Percentiles rank a stretch among this genome's conserved stretches.
Evolutionary conservation across 2,329 filamentous ascomycete species (phyloP).

Genomic region (Truncatella angustata): DNA sequence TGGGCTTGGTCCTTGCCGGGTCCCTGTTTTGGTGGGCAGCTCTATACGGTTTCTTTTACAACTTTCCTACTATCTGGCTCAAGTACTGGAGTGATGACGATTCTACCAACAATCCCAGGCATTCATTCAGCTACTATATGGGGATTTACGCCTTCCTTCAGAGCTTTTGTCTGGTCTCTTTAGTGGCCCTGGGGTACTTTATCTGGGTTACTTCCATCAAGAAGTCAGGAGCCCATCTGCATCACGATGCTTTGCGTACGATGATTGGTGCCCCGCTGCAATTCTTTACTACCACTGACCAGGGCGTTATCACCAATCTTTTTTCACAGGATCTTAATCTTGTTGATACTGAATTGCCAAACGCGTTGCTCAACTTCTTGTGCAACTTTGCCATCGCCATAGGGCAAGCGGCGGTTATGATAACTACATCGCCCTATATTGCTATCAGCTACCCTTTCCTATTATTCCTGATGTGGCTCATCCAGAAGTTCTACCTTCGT

Average conservation of each 20-base stretch:
- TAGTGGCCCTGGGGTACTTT: too few relatives aligned
- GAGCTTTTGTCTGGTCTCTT: not conserved
- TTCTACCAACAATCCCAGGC: conserved; percentile 9
- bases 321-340: conserved; percentile 46
- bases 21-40: not conserved
- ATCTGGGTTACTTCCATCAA: conserved; percentile 20
- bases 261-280: conserved; percentile 36
- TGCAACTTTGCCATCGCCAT: conserved; percentile 25
- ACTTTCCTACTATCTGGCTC: conserved; percentile 36
- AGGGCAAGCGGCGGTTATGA: conserved; percentile 48
- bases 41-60: conserved; percentile 24
- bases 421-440: conserved; percentile 39
- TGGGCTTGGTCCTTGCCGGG: not conserved
- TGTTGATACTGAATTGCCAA: conserved; percentile 37
- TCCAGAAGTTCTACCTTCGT: conserved; percentile 58
- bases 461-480: conserved; percentile 40
- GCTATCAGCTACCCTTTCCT: conserved; percentile 50
- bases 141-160: conserved; percentile 27
- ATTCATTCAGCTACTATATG: conserved; percentile 25
- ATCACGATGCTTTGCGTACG: conserved; percentile 30
- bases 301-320: conserved; percentile 38
- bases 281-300: conserved; percentile 41
- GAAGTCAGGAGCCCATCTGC: conserved; percentile 30
- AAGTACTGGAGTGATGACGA: conserved; percentile 38
- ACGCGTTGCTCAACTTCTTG: conserved; percentile 30